Evolutionary conservation across 208 protist species (phyloP).

Genomic region (Leishmania tarentolae): DNA sequence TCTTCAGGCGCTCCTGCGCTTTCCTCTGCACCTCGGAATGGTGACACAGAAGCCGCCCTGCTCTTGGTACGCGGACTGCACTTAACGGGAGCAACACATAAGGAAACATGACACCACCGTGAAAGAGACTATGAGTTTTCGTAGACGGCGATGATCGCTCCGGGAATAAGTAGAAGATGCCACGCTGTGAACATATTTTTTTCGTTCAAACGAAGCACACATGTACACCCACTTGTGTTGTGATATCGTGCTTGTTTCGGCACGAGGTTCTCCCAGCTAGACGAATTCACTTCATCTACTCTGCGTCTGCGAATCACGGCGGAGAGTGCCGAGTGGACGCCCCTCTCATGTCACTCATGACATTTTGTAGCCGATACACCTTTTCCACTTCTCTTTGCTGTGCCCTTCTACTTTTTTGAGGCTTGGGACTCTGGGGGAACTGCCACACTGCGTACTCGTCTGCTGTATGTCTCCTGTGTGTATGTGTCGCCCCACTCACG

Average conservation of each 20-base stretch:
- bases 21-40: no score
- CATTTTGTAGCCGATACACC: no score
- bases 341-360: no score
- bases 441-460: neutral
- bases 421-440: neutral
- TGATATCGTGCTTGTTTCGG: neutral
- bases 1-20: no score
- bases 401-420: neutral
- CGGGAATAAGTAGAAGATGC: neutral
- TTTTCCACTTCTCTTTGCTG: neutral
- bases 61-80: no score
- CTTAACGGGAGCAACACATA: no score
- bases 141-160: neutral
- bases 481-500: neutral
- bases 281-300: neutral
- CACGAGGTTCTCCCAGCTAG: neutral
- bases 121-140: neutral
- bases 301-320: no score
- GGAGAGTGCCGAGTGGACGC: no score
- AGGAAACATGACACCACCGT: no score
- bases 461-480: neutral
- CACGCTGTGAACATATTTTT: neutral
- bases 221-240: neutral
- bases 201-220: neutral
- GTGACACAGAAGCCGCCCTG: no score